Base-by-base conservation (phyloP, 441 rosid genomes). In the Populus hybrid region DNA sequence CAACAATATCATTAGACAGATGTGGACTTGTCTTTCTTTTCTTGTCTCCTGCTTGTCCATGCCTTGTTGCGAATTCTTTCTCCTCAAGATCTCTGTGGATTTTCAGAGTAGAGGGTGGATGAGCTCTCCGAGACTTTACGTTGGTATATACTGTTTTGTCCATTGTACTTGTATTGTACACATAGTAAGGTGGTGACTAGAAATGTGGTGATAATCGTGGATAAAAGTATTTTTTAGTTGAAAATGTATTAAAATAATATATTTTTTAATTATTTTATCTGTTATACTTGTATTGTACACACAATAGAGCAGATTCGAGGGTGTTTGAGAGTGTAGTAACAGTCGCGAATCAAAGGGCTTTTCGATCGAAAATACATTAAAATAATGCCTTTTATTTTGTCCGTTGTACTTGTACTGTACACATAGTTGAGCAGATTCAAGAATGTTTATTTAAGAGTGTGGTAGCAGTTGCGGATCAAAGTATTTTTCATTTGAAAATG, bases 1-100 rank as follows among this genome's bases (percentile, higher is more conserved):
- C 93, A 88, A 85, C 83, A 82, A 78, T 78, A 67, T 82, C 86
- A 85, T 87, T 38, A 84, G 87, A 85, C 89, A 86, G 78, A 86
- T 46, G 11, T 73, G 72, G 89, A 88, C 88, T 67, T 36, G 40
- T 65, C 80, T 83, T 87, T 88, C 88, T 80, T 86, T 85, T 87
- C 91, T 40, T 86, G 88, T 88, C 86, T 78, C 36, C 20, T 65
- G 81, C 50, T 74, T 74, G 82, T 75, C 68, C 59, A 54, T 50
- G 16, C 65, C 3, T 12, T 42, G 10, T 59, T n/a, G 46, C 54
- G 34, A 30, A 1, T 73, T 67, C 50, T 50, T 67, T 26, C 6
- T n/a, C 23, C 21, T 67, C 10, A 24, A 36, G 24, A 73, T 23
- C n/a, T 42, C 71, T 21, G 67, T 42, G 70, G 76, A 50, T 16